Evolutionary conservation across 2,329 filamentous ascomycete species (phyloP), one percentile per base, ranked within the genome.

Genomic region (Cladosporium austrohemisphaericum): DNA sequence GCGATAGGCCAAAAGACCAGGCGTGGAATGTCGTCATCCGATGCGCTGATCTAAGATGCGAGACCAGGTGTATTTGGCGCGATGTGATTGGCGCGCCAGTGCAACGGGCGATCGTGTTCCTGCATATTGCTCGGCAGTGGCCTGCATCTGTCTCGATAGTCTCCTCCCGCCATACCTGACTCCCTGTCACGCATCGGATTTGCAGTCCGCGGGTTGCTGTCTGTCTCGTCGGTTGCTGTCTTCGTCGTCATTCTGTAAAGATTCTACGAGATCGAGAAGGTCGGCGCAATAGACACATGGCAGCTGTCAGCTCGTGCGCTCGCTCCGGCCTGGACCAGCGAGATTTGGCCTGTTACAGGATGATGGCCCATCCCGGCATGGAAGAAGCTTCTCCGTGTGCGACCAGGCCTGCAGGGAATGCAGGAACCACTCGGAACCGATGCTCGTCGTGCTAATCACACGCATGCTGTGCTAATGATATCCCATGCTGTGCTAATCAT

Each of bases 291-390:
- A n/a, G n/a, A n/a, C n/a, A n/a, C n/a, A n/a, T n/a, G n/a, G n/a
- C n/a, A n/a, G n/a, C n/a, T n/a, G n/a, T n/a, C n/a, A n/a, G n/a
- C n/a, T 20, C 16, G 35, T 23, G 35, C 5, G 35, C 19, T n/a
- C n/a, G n/a, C n/a, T n/a, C n/a, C 10, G 11, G 6, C n/a, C 19
- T 28, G 37, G 10, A 16, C 22, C 11, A 13, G 43, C 43, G 43
- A 46, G 26, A 46, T 46, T 46, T 31, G 20, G n/a, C 32, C 20
- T 46, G 43, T 46, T 46, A 46, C 43, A 46, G 43, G 43, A 46
- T 36, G 20, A 11, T 18, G 14, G 4, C 18, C n/a, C 22, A 46
- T 36, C 43, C 43, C 32, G 32, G 43, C 43, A 36, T 46, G 43
- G 43, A 46, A 46, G 43, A 37, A 23, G 32, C 32, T 37, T 46